Base-by-base conservation (phyloP, 2,329 filamentous ascomycete species). In the Monilinia fructigena region DNA sequence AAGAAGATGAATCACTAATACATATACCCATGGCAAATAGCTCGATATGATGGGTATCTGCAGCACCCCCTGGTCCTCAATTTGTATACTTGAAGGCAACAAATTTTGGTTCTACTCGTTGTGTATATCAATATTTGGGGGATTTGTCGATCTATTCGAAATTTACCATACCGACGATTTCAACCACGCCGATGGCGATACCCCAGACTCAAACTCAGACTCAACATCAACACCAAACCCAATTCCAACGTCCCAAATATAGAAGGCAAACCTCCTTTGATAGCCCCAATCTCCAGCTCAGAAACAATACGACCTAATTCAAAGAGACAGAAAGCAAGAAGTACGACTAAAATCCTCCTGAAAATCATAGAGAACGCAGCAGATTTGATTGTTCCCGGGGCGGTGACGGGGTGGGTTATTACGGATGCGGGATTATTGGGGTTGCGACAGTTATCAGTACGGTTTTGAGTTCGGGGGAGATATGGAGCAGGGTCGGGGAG, bases 81-180 rank as follows among this genome's bases (percentile, higher is more conserved):
- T 69, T 35, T 72, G 89, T 4, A 80, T 85, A 55, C 68, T 82
- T 28, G 87, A 92, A 77, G 85, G 84, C 0, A 86, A 90, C 77
- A 83, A 86, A 63, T 87, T 89, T 76, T 93, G 90, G 90, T 84
- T 91, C 69, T 84, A 87, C 50, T 83, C 3, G 72, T 79, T 31
- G 78, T 79, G 2, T 40, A 80, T 42, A 70, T 85, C 68, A 76
- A 79, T 73, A 12, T 68, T 74, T 85, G 16, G 79, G 14, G 75
- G 78, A 5, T 1, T 66, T 68, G n/a, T 59, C 70, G 50, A 42
- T 42, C 1, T 42, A 4, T 16, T 42, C 40, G 67, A 70, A 23
- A 55, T 71, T 12, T 55, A 55, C 12, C 42, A 31, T 26, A 6
- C 53, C 20, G 42, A 6, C 38, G 5, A 28, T 14, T 3, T 35